Conservation (phyloP, 345 rosid genomes). For the Boechera retrofracta region DNA sequence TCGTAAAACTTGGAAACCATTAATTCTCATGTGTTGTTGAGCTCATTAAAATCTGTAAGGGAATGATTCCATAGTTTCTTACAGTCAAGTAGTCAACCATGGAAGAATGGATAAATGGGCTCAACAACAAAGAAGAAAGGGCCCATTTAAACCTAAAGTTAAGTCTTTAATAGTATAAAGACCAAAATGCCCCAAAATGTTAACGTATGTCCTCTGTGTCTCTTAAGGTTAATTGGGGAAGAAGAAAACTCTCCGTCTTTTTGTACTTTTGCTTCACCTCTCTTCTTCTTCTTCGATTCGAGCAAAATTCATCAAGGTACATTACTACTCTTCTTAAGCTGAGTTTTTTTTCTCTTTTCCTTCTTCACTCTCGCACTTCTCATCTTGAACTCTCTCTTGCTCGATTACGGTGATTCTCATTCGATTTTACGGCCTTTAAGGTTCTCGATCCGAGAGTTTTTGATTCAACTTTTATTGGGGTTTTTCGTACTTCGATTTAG, state of each 20-base stretch:
- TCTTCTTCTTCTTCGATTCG: slow-evolving; percentile 2
- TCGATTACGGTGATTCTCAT: neutral
- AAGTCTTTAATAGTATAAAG: neutral
- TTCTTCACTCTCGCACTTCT: neutral
- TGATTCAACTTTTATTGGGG: neutral
- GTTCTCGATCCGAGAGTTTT: slow-evolving; percentile 30
- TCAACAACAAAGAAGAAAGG: neutral
- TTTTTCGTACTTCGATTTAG: neutral
- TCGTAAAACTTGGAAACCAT: no score
- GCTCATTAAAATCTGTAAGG: no score
- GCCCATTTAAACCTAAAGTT: slow-evolving; percentile 8
- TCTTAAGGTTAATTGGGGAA: slow-evolving; percentile 42
- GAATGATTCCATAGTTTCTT: no score
- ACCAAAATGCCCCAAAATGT: neutral
- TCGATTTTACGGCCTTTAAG: neutral
- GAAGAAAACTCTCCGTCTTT: slow-evolving; percentile 34
- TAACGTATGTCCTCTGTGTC: neutral
- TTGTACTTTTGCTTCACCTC: slow-evolving; percentile 21
- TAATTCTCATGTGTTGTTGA: no score
- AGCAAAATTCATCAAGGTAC: slow-evolving; percentile 26
- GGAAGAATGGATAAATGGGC: neutral
- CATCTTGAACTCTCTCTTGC: neutral
- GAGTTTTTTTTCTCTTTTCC: neutral
- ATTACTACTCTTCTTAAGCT: neutral
- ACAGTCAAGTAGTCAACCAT: no score